These are phyloP conservation scores for Celoporthe dispersa DNA, from an alignment of 2,329 filamentous ascomycete species.

Conservation along the genomic window DNA sequence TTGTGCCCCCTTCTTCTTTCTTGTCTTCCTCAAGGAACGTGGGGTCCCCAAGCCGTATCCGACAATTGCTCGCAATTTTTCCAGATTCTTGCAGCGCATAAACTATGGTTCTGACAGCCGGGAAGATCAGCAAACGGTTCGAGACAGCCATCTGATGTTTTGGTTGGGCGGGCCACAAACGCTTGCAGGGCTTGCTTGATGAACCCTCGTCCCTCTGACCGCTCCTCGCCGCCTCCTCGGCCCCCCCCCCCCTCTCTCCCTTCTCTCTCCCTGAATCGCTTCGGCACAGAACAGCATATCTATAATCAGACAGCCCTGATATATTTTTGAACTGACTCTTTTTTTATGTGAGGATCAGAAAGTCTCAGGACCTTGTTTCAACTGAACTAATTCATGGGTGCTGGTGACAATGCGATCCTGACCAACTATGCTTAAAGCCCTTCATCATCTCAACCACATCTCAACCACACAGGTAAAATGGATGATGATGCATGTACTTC, in stretches of 20 bases:
- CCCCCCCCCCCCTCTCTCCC: too few species aligned
- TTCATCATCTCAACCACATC: not conserved
- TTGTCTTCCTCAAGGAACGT: not conserved
- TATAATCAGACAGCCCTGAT: not conserved
- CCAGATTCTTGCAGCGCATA: not conserved
- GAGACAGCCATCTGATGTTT: conserved; percentile 20
- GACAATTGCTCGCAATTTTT: not conserved
- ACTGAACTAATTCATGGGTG: not conserved
- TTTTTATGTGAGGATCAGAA: too few species aligned
- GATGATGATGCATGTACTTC: not conserved
- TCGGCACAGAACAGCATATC: not conserved
- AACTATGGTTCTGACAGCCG: not conserved
- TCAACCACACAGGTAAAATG: not conserved
- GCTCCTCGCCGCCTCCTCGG: too few species aligned
- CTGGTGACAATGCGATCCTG: not conserved
- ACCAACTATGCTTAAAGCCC: not conserved
- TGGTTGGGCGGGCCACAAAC: conserved; percentile 8
- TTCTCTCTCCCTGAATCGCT: not conserved
- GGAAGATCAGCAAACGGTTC: conserved; percentile 15
- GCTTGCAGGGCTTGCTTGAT: conserved; percentile 8
- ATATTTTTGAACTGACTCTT: too few species aligned
- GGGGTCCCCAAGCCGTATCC: not conserved
- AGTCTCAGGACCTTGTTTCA: not conserved
- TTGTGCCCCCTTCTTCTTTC: too few species aligned
- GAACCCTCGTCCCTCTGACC: too few species aligned